These are phyloP conservation scores for Mycena galericulata DNA, from an alignment of 768 basidiomycete species.

Conservation along the genomic window DNA sequence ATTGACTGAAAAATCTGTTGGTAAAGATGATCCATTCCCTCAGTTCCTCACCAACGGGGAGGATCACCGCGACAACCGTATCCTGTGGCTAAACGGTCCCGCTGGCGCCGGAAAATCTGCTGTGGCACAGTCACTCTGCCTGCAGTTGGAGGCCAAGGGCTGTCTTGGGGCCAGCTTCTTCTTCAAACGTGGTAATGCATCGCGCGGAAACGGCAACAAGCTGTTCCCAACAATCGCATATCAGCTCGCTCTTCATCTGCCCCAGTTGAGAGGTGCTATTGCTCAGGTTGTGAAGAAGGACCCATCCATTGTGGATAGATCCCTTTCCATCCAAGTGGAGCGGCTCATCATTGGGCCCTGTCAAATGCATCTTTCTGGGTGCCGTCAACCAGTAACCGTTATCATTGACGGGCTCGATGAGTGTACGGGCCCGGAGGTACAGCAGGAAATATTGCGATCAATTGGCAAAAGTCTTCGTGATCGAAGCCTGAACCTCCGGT, in stretches of 20 bases:
- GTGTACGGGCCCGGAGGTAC: background rate
- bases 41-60: constrained; percentile 2
- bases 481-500: constrained; percentile 2
- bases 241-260: constrained; percentile 10
- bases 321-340: constrained; percentile 9
- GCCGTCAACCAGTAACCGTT: constrained; percentile 2
- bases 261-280: constrained; percentile 6
- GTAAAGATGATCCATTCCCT: background rate
- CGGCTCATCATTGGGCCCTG: constrained; percentile 6
- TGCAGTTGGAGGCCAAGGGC: constrained; percentile 4
- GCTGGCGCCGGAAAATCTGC: constrained; percentile 13
- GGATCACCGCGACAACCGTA: constrained; percentile 4
- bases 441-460: constrained; percentile 11
- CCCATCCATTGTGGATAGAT: constrained; percentile 12
- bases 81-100: constrained; percentile 13
- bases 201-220: no score
- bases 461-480: background rate
- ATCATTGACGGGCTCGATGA: no score
- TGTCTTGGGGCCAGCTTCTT: no score
- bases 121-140: constrained; percentile 13
- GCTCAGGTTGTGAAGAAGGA: constrained; percentile 12
- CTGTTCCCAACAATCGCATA: no score
- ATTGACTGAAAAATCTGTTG: background rate
- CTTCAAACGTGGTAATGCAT: no score
- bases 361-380: constrained; percentile 9